Base-by-base conservation (phyloP, 2,329 filamentous ascomycete species). In the Epichloe sylvatica region DNA sequence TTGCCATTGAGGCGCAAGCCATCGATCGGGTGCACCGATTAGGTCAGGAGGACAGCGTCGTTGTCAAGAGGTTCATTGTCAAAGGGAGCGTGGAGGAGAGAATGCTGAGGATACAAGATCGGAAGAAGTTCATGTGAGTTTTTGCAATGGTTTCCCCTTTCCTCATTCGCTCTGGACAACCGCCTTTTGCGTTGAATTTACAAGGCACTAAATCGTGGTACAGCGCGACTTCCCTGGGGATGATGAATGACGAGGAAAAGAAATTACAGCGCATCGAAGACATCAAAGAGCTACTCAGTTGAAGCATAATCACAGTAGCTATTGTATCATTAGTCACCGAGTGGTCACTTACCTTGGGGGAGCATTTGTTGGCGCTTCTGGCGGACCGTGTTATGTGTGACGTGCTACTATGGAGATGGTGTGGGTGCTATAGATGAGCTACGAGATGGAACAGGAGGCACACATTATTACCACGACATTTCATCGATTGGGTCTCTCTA, bases 11-110 rank as follows among this genome's bases (percentile, higher is more conserved):
- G 67, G 88, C 90, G 5, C 92, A 98, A 67, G 92, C 92, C 8
- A 97, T 98, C 60, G 92, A 98, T 69, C 86, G 92, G 1, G 89
- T 98, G 35, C 92, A 98, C 70, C 81, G 92, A 8, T 96, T 98
- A 86, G 92, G 92, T 0, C 92, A 98, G 65, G 81, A 85, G 46
- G 77, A 81, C 15, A 86, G 91, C 59, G 92, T 98, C 2, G 79
- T 81, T 50, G 90, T 98, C 0, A 83, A 83, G 57, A 74, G 92
- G 30, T 97, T 97, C 61, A 84, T 98, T 51, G 86, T 94, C 1
- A 84, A 85, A 66, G 81, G 83, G 44, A 96, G 88, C 55, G 94
- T 98, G 38, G 92, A 98, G 71, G 86, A 92, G 66, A 81, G 91
- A 65, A 98, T 98, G 89, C 65, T 98, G 56, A 81, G 77, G 65